Evolutionary conservation across 768 basidiomycete species (phyloP).

Genomic region (Roridomyces roridus): DNA sequence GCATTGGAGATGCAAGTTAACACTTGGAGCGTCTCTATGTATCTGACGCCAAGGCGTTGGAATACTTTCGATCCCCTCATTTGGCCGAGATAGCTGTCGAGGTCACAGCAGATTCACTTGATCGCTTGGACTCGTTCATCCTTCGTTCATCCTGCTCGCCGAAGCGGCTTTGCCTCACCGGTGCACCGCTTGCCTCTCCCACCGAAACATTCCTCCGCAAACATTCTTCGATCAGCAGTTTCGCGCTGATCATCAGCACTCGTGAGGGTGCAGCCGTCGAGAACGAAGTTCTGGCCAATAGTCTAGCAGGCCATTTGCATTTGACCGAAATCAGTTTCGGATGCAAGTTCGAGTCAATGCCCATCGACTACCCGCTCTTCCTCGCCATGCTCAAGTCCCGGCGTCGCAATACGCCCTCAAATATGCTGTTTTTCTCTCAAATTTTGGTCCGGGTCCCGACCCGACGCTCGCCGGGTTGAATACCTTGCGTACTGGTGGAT

Average conservation of each 20-base stretch:
- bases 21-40: background rate
- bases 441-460: too few species aligned
- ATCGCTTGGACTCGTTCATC: background rate
- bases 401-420: background rate
- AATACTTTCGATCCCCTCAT: background rate
- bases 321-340: background rate
- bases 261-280: background rate
- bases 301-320: background rate
- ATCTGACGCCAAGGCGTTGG: background rate
- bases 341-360: background rate
- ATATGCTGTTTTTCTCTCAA: too few species aligned
- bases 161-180: background rate
- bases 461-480: too few species aligned
- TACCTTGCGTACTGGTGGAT: too few species aligned
- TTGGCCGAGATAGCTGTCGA: background rate
- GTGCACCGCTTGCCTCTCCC: background rate
- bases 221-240: background rate
- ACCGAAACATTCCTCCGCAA: background rate
- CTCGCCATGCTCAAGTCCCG: conserved; percentile 1
- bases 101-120: background rate
- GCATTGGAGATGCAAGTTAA: background rate
- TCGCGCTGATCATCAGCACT: background rate
- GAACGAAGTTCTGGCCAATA: background rate
- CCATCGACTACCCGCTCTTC: background rate
- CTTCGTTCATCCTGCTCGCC: background rate